These are phyloP conservation scores for Fusarium oxysporum DNA, from an alignment of 2,329 filamentous ascomycete species.

Conservation along the genomic window DNA sequence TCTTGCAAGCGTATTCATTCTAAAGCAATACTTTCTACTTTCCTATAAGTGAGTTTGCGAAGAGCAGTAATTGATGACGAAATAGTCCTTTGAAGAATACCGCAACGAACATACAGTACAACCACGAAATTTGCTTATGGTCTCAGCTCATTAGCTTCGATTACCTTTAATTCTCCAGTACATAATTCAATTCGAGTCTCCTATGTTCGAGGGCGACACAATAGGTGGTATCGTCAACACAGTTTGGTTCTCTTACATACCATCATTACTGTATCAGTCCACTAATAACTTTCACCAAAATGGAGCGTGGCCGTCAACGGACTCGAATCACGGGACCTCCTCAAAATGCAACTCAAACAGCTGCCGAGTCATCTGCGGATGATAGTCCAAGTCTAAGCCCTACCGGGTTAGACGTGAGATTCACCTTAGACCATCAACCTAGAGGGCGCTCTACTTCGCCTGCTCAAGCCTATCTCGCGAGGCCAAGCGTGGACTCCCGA, in stretches of 20 bases:
- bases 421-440: not conserved
- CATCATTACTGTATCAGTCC: not conserved
- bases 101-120: conserved; percentile 1
- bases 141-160: not conserved
- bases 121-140: not conserved
- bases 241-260: not conserved
- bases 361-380: conserved; percentile 9
- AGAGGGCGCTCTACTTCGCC: conserved; percentile 17
- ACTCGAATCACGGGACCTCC: conserved; percentile 7
- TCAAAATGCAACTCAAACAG: conserved; percentile 13
- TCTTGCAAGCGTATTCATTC: not conserved
- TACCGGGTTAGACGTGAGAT: conserved; percentile 35
- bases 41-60: not conserved
- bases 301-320: conserved; percentile 13
- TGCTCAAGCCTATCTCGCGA: conserved; percentile 23
- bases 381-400: conserved; percentile 37
- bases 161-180: not conserved
- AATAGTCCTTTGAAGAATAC: conserved; percentile 7
- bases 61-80: not conserved
- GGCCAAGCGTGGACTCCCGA: conserved; percentile 41
- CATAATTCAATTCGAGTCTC: not conserved
- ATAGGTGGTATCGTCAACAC: not conserved
- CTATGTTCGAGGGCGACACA: not conserved
- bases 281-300: conserved; percentile 4
- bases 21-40: not conserved